phyloP scores from a whole-genome alignment of 192 early-diverging fungal genomes.

The Allomyces arbusculus region DNA sequence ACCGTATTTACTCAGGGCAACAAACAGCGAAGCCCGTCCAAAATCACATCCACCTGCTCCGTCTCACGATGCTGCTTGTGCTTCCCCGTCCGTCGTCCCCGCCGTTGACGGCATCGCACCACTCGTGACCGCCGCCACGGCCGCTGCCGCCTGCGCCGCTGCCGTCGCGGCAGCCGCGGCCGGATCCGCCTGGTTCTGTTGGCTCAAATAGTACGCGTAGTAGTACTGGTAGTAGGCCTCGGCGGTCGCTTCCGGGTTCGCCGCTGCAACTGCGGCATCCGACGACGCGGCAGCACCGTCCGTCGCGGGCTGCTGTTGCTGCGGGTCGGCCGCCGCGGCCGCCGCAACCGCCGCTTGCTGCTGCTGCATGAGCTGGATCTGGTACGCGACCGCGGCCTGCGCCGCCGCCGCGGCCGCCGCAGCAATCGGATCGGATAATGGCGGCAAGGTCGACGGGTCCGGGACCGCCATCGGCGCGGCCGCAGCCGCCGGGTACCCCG shows the following conservation, averaged over 20 bases:
- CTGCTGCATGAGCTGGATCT: not conserved
- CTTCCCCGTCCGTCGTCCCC: not conserved
- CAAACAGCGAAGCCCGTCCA: no score
- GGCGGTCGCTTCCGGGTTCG: no score
- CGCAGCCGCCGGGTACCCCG: no score
- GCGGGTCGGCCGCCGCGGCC: no score
- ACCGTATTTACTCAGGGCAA: no score
- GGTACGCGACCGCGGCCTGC: not conserved
- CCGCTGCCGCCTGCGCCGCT: not conserved
- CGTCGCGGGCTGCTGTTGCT: no score
- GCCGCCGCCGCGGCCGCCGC: not conserved
- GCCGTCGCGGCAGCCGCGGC: no score
- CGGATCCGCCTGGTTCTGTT: not conserved
- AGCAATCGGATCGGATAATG: not conserved
- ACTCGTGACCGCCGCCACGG: not conserved
- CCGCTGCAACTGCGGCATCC: no score
- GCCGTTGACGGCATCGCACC: no score
- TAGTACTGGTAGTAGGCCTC: not conserved
- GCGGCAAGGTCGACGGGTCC: not conserved
- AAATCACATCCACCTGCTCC: not conserved
- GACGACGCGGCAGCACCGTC: no score
- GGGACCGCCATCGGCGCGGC: no score
- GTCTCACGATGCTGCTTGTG: not conserved
- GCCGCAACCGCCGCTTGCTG: not conserved
- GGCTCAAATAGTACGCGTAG: not conserved